Evolutionary conservation across 441 rosid genomes (phyloP).

Genomic region (Eutrema salsugineum): DNA sequence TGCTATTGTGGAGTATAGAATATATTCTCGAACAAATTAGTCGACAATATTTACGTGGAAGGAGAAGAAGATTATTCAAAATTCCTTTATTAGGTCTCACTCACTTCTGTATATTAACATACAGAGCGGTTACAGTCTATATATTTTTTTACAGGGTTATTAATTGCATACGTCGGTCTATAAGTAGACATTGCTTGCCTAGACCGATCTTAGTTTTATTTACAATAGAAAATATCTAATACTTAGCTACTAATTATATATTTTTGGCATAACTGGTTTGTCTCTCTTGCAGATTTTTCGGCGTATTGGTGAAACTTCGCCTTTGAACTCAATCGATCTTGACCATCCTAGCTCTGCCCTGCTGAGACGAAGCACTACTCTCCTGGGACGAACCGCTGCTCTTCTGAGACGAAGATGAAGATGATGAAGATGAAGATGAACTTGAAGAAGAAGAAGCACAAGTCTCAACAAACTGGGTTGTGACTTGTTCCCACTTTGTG

Average conservation of each 20-base stretch:
- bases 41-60: not conserved
- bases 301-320: not conserved
- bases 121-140: slow-evolving; percentile 20
- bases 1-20: too few species aligned
- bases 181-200: not conserved
- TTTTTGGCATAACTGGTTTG: slow-evolving; percentile 1
- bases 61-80: slow-evolving; percentile 1
- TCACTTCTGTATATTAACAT: slow-evolving; percentile 17
- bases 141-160: slow-evolving; percentile 11
- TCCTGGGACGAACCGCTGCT: not conserved
- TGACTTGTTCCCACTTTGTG: slow-evolving; percentile 22
- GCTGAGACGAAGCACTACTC: not conserved
- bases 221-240: slow-evolving; percentile 6
- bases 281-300: not conserved
- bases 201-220: slow-evolving; percentile 23
- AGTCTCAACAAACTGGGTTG: slow-evolving; percentile 22
- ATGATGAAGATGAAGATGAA: not conserved
- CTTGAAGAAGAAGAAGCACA: slow-evolving; percentile 24
- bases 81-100: slow-evolving; percentile 9
- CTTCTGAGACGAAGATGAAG: not conserved
- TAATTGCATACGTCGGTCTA: slow-evolving; percentile 9
- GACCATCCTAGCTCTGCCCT: not conserved
- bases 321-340: not conserved
- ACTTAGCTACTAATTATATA: not conserved
- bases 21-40: not conserved